phyloP scores from a whole-genome alignment of 257 asterid species.

The Pogostemon cablin region DNA sequence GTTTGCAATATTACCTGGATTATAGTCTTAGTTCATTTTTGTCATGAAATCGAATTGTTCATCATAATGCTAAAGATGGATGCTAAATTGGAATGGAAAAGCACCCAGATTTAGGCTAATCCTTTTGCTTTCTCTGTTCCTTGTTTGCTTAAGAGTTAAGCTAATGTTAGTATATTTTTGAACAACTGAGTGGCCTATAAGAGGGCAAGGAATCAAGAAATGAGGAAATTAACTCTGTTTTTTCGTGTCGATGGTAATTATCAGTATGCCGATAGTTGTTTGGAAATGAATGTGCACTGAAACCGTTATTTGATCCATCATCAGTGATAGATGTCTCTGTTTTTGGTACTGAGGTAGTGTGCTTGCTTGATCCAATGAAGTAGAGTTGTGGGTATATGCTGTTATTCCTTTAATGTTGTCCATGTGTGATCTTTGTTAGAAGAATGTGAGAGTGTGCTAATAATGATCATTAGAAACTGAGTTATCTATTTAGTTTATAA shows the following conservation, averaged over 20 bases:
- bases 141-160: slow-evolving; percentile 20
- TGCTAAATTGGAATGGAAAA: slow-evolving; percentile 3
- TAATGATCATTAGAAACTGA: not conserved
- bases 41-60: slow-evolving; percentile 17
- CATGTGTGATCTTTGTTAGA: not conserved
- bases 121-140: slow-evolving; percentile 19
- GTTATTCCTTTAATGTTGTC: not conserved
- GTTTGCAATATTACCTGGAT: slow-evolving; percentile 1
- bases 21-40: slow-evolving; percentile 25
- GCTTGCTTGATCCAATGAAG: slow-evolving; percentile 14
- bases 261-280: slow-evolving; percentile 1
- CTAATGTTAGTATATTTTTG: slow-evolving; percentile 21
- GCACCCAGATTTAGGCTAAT: slow-evolving; percentile 19
- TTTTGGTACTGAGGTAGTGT: not conserved
- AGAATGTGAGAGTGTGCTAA: slow-evolving; percentile 6
- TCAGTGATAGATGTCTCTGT: not conserved
- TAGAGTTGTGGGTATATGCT: not conserved
- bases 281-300: slow-evolving; percentile 16
- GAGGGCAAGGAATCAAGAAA: not conserved
- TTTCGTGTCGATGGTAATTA: slow-evolving; percentile 4
- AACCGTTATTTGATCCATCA: not conserved
- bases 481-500: too few species aligned
- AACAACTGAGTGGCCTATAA: slow-evolving; percentile 25
- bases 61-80: slow-evolving; percentile 21
- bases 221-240: slow-evolving; percentile 14